Percentiles rank a stretch among this genome's conserved stretches.
These are phyloP conservation scores for Tetrapyrgos nigripes DNA, from an alignment of 1,284 basidiomycete genomes.

Conservation along the genomic window DNA sequence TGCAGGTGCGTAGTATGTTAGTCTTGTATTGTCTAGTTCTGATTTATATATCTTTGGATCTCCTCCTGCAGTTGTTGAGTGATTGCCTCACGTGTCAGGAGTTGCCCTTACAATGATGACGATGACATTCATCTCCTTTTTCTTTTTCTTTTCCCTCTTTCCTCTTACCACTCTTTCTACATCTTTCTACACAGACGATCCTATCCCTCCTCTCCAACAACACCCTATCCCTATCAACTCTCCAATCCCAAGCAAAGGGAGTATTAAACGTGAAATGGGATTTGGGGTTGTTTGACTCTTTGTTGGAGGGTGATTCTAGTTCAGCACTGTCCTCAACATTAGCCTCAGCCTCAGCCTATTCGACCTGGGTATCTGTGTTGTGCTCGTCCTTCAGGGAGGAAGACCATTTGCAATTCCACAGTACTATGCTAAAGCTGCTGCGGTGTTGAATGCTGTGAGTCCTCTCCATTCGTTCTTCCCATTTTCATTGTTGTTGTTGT, in stretches of 20 bases:
- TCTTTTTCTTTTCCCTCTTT: conserved; percentile 17
- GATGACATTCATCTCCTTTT: neutral
- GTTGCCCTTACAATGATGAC: neutral
- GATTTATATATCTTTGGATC: too few relatives aligned
- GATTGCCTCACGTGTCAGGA: too few relatives aligned
- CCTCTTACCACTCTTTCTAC: neutral
- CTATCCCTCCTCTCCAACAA: conserved; percentile 6
- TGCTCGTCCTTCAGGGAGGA: conserved; percentile 34
- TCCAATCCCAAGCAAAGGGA: conserved; percentile 25
- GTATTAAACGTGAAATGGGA: conserved; percentile 34
- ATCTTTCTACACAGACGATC: neutral
- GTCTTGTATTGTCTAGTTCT: too few relatives aligned
- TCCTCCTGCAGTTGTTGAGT: too few relatives aligned
- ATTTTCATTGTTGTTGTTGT: neutral
- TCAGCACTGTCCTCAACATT: too few relatives aligned
- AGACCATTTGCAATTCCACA: conserved; percentile 34
- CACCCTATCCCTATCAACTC: conserved; percentile 6
- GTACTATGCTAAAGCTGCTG: conserved; percentile 31
- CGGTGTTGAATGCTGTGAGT: conserved; percentile 29
- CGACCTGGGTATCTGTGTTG: conserved; percentile 31
- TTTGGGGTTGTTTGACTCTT: conserved; percentile 29
- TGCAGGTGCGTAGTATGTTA: too few relatives aligned
- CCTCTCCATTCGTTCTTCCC: conserved; percentile 1
- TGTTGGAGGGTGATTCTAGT: conserved; percentile 6
- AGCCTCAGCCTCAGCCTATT: conserved; percentile 17